Evolutionary conservation across 2,329 filamentous ascomycete genomes (phyloP).

Genomic region (Xylariaceae sp.): DNA sequence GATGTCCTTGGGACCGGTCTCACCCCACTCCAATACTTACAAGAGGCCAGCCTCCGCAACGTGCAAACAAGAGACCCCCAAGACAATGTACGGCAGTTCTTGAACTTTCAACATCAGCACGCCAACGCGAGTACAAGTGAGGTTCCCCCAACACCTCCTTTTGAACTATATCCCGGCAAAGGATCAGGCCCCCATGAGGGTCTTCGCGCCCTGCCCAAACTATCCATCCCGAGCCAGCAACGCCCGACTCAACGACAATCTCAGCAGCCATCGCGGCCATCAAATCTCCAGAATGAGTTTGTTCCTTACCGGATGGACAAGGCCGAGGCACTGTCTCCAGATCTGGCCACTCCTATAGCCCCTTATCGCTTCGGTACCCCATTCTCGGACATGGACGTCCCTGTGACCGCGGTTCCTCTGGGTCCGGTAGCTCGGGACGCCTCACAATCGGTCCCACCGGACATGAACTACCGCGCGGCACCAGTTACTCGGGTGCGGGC

Average conservation of each 20-base stretch:
- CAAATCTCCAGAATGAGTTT: constrained; percentile 33
- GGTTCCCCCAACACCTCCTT: constrained; percentile 66
- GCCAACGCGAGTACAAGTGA: constrained; percentile 40
- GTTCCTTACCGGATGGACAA: constrained; percentile 51
- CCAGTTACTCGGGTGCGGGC: constrained; percentile 42
- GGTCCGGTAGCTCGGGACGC: constrained; percentile 72
- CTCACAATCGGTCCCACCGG: constrained; percentile 88
- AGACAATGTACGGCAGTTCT: constrained; percentile 88
- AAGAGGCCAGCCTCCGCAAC: constrained; percentile 67
- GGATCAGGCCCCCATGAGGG: constrained; percentile 51
- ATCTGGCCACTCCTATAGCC: constrained; percentile 54
- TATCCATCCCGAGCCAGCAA: constrained; percentile 51
- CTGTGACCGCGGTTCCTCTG: constrained; percentile 66
- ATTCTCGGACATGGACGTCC: constrained; percentile 86
- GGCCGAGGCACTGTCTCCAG: constrained; percentile 48
- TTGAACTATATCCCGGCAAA: constrained; percentile 55
- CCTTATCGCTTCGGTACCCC: constrained; percentile 79
- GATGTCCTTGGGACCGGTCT: constrained; percentile 73
- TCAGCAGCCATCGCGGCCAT: constrained; percentile 23
- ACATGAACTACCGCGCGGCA: constrained; percentile 72
- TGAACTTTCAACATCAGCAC: constrained; percentile 69
- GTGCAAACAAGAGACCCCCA: constrained; percentile 75
- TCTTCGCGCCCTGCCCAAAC: constrained; percentile 57
- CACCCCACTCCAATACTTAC: constrained; percentile 64
- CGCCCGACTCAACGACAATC: constrained; percentile 17